Percentiles rank a stretch among this genome's conserved stretches.
phyloP scores from a whole-genome alignment of 1,284 basidiomycete genomes.

The Cystobasidium slooffiae region DNA sequence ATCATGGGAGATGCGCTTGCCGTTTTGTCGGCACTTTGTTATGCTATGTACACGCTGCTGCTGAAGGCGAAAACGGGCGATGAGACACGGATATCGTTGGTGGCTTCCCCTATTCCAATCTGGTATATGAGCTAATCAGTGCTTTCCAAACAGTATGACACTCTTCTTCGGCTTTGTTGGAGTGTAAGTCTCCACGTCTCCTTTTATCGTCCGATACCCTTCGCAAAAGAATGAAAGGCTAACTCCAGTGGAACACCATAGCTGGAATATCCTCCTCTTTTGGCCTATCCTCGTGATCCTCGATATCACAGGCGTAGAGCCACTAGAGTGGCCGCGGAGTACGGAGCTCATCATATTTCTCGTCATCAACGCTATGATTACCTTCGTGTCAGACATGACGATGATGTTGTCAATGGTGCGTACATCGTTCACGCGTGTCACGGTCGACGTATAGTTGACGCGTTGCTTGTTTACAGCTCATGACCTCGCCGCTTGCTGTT shows the following conservation, averaged over 20 bases:
- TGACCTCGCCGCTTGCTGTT: slow-evolving; percentile 84
- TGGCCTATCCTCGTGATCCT: slow-evolving; percentile 84
- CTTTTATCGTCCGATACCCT: slow-evolving; percentile 4
- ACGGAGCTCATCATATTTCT: slow-evolving; percentile 68
- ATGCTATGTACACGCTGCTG: slow-evolving; percentile 88
- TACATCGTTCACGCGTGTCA: background rate
- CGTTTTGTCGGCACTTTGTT: slow-evolving; percentile 79
- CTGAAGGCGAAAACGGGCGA: slow-evolving; percentile 75
- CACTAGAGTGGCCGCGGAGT: slow-evolving; percentile 72
- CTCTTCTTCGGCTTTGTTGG: slow-evolving; percentile 74
- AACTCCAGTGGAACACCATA: slow-evolving; percentile 66
- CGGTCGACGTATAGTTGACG: background rate
- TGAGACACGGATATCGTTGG: slow-evolving; percentile 68
- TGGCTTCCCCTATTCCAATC: too few relatives aligned
- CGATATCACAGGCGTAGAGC: slow-evolving; percentile 75
- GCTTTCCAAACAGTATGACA: slow-evolving; percentile 73
- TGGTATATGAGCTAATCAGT: background rate
- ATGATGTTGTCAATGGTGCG: slow-evolving; percentile 51
- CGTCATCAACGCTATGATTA: slow-evolving; percentile 66
- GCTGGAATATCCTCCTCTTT: slow-evolving; percentile 80
- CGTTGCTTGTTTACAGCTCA: slow-evolving; percentile 64
- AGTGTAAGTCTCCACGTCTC: slow-evolving; percentile 24
- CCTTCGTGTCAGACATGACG: slow-evolving; percentile 53
- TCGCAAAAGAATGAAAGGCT: slow-evolving; percentile 53
- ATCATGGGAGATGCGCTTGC: slow-evolving; percentile 78